Evolutionary conservation across 768 basidiomycete genomes (phyloP).

Genomic region (Myochromella boudieri): DNA sequence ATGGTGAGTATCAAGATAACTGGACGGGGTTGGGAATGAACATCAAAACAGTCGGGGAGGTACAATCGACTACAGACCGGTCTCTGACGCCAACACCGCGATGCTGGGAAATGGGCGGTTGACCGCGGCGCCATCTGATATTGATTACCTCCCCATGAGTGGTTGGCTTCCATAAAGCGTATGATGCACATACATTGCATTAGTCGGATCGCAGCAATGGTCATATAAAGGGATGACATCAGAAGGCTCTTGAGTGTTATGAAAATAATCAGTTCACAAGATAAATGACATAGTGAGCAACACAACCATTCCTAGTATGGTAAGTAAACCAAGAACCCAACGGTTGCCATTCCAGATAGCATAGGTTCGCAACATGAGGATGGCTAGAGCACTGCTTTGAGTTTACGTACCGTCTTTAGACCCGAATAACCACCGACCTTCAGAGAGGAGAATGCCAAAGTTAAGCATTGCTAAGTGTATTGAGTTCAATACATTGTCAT

Average conservation of each 20-base stretch:
- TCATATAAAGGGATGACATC: background rate
- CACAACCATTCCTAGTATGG: background rate
- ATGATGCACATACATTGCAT: background rate
- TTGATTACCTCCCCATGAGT: background rate
- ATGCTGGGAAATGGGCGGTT: background rate
- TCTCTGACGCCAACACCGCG: constrained; percentile 1
- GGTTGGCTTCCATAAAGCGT: background rate
- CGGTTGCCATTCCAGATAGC: constrained; percentile 10
- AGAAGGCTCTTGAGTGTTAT: background rate
- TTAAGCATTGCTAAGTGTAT: background rate
- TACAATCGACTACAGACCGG: constrained; percentile 3
- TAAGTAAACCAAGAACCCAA: background rate
- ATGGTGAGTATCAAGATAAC: constrained; percentile 8
- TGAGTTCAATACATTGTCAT: background rate
- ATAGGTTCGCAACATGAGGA: constrained; percentile 9
- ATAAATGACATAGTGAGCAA: too few relatives aligned
- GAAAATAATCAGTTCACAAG: background rate
- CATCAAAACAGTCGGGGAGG: too few relatives aligned
- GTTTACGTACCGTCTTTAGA: background rate
- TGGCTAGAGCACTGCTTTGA: too few relatives aligned
- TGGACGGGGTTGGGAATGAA: too few relatives aligned
- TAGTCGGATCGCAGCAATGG: background rate
- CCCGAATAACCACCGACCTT: background rate
- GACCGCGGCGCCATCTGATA: background rate
- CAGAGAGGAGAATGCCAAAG: constrained; percentile 4